These are phyloP conservation scores for Fusarium tuaranense DNA, from an alignment of 2,329 filamentous ascomycete species.

Conservation along the genomic window DNA sequence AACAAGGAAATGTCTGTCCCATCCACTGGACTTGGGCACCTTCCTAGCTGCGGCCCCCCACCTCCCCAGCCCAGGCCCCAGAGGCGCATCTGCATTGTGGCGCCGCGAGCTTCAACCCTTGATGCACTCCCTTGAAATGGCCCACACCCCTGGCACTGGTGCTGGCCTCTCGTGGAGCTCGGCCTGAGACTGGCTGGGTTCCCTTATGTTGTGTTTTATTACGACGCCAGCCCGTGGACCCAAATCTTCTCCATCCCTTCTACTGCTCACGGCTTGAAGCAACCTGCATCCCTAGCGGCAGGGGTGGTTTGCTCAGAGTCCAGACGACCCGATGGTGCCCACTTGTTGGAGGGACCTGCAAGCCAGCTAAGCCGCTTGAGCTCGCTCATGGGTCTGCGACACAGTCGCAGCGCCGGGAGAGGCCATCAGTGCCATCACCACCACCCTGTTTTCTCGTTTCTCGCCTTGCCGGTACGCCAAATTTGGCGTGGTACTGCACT, in stretches of 20 bases:
- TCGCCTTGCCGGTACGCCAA: slow-evolving; percentile 40
- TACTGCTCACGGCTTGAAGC: slow-evolving; percentile 36
- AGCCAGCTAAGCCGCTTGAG: slow-evolving; percentile 37
- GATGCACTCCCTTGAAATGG: slow-evolving; percentile 3
- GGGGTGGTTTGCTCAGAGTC: slow-evolving; percentile 37
- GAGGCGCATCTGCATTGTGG: slow-evolving; percentile 30
- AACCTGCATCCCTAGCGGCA: slow-evolving; percentile 43
- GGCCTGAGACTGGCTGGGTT: slow-evolving; percentile 30
- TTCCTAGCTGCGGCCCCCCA: slow-evolving; percentile 29
- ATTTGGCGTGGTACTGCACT: slow-evolving; percentile 36
- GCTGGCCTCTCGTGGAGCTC: background rate
- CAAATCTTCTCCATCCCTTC: slow-evolving; percentile 49
- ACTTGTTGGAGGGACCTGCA: slow-evolving; percentile 31
- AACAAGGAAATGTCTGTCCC: slow-evolving; percentile 43
- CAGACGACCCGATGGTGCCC: slow-evolving; percentile 38
- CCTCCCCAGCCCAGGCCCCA: slow-evolving; percentile 24
- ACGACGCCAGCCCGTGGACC: slow-evolving; percentile 41
- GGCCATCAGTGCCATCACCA: slow-evolving; percentile 29
- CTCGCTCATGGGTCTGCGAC: slow-evolving; percentile 39
- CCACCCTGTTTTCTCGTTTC: slow-evolving; percentile 40
- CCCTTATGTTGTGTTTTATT: slow-evolving; percentile 19
- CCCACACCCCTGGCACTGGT: slow-evolving; percentile 3
- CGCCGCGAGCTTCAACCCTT: slow-evolving; percentile 13
- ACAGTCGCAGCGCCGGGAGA: slow-evolving; percentile 32
- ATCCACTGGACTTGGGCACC: slow-evolving; percentile 30